A percentile compares a stretch with the other conserved stretches of the same genome.
These are phyloP conservation scores for Hordeum pubiflorum DNA, from an alignment of 202 grass and related monocot genomes.

Conservation along the genomic window DNA sequence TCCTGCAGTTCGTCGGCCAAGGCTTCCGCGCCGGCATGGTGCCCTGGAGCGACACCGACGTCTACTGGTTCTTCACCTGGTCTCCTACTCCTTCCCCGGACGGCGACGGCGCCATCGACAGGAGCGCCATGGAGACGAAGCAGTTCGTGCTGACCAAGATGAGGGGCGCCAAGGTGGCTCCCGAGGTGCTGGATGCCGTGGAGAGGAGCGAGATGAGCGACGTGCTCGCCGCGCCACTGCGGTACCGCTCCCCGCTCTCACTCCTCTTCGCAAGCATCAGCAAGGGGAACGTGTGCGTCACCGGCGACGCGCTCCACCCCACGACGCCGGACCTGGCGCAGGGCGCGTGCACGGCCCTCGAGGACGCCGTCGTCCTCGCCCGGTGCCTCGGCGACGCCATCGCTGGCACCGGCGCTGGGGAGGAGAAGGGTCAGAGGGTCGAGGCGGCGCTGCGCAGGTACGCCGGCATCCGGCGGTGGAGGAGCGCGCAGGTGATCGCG, in stretches of 20 bases:
- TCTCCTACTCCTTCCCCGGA: not conserved
- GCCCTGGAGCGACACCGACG: constrained; percentile 2
- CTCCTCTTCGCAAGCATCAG: constrained; percentile 26
- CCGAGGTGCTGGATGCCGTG: constrained; percentile 20
- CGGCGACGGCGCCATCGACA: too few relatives aligned
- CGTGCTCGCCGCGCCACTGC: constrained; percentile 20
- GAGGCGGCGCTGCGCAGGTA: too few relatives aligned
- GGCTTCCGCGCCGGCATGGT: constrained; percentile 33
- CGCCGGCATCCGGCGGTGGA: too few relatives aligned
- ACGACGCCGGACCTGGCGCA: too few relatives aligned
- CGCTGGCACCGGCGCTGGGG: too few relatives aligned
- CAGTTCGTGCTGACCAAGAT: constrained; percentile 29
- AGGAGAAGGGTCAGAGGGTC: too few relatives aligned
- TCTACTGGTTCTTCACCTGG: constrained; percentile 59
- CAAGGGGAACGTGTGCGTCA: constrained; percentile 23
- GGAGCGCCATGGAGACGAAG: constrained; percentile 21
- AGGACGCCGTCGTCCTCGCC: too few relatives aligned
- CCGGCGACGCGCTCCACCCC: too few relatives aligned
- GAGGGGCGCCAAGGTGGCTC: not conserved
- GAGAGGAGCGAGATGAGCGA: constrained; percentile 26
- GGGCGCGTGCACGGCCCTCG: too few relatives aligned
- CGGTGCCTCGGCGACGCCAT: too few relatives aligned
- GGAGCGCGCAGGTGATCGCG: too few relatives aligned
- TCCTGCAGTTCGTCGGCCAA: constrained; percentile 23
- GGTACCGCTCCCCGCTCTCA: constrained; percentile 33